These are phyloP conservation scores for Coprinopsis strossmayeri DNA, from an alignment of 768 basidiomycete species.

Conservation along the genomic window DNA sequence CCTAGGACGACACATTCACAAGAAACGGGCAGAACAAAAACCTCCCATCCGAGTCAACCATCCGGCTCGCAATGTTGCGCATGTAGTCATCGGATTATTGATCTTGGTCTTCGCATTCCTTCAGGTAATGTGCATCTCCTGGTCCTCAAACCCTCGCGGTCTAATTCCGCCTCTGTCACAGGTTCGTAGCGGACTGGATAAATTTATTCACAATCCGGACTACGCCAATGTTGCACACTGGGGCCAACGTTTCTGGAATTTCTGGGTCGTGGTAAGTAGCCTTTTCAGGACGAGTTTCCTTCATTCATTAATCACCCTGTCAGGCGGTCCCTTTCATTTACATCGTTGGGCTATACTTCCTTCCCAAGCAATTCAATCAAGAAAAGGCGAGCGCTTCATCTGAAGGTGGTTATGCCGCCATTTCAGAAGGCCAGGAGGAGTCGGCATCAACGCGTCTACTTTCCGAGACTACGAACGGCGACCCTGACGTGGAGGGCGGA, in stretches of 20 bases:
- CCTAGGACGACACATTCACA: constrained; percentile 50
- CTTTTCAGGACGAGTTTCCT: background rate
- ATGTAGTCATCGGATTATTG: constrained; percentile 45
- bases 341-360: constrained; percentile 33
- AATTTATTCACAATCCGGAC: constrained; percentile 34
- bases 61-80: constrained; percentile 49
- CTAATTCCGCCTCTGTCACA: constrained; percentile 11
- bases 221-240: constrained; percentile 28
- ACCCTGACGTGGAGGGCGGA: background rate
- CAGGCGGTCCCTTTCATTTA: constrained; percentile 42
- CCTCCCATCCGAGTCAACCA: constrained; percentile 28
- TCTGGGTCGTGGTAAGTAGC: constrained; percentile 39
- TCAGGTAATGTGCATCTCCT: constrained; percentile 31
- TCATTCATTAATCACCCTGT: background rate
- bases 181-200: constrained; percentile 38
- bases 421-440: constrained; percentile 10
- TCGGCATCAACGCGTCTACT: background rate
- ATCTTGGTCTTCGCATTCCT: constrained; percentile 45
- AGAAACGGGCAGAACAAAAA: constrained; percentile 24
- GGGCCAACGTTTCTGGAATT: constrained; percentile 36
- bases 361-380: constrained; percentile 36
- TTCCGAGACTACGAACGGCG: background rate
- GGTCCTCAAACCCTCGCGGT: constrained; percentile 1
- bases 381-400: constrained; percentile 21
- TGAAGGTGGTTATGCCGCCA: constrained; percentile 19